Conservation (phyloP, 192 early-diverging fungal genomes). For the Ambispora gerdemannii region DNA sequence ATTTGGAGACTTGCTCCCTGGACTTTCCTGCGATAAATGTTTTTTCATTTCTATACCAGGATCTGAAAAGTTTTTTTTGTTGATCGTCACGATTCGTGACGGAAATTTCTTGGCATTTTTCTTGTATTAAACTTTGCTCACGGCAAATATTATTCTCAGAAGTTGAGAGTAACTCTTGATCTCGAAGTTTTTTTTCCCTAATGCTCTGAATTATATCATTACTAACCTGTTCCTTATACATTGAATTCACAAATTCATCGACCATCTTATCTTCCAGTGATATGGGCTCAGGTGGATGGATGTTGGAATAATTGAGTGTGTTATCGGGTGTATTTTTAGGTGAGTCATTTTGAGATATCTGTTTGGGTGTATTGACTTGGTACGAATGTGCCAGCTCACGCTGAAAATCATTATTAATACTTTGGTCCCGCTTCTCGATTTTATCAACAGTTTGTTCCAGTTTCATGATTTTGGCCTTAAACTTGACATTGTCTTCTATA, state of each 20-base stretch:
- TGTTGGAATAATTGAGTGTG: conserved; percentile 1
- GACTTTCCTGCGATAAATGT: conserved; percentile 11
- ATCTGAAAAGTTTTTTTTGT: conserved; percentile 13
- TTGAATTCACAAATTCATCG: not conserved
- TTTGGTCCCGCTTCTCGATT: no score
- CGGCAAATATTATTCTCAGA: no score
- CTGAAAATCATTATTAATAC: no score
- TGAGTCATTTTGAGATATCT: not conserved
- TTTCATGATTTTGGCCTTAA: no score
- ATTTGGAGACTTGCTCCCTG: conserved; percentile 1
- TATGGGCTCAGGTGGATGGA: no score
- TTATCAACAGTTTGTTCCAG: no score
- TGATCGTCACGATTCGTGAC: not conserved
- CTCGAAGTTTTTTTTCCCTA: conserved; percentile 12
- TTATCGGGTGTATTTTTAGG: not conserved
- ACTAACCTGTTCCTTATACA: conserved; percentile 16
- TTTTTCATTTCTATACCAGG: conserved; percentile 9
- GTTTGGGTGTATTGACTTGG: conserved; percentile 1
- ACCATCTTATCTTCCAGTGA: conserved; percentile 9
- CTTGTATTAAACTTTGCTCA: no score
- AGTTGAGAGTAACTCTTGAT: not conserved
- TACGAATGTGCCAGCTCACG: not conserved
- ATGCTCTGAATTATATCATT: no score
- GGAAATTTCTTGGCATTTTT: no score
- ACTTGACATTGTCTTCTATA: no score